Conservation (phyloP, 2,329 filamentous ascomycete genomes). For the Rosellinia necatrix region DNA sequence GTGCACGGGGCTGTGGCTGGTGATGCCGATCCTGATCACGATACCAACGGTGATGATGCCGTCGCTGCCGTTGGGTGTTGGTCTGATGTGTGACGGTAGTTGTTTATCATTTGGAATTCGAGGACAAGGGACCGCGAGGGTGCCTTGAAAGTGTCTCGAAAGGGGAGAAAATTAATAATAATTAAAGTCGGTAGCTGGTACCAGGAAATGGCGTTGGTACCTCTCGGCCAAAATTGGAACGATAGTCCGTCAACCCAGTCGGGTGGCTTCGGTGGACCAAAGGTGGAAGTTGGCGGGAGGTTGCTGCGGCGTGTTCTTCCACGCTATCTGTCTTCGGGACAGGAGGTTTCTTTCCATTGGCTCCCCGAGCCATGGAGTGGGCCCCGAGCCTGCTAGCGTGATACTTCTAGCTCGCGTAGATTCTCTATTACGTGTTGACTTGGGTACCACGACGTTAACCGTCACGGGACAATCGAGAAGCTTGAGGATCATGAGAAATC, state of each 20-base stretch:
- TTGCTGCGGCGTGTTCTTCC: not conserved
- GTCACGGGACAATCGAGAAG: too few species aligned
- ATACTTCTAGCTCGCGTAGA: too few species aligned
- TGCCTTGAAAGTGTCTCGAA: slow-evolving; percentile 10
- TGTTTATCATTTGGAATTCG: slow-evolving; percentile 8
- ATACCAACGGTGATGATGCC: not conserved
- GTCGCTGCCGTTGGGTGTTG: not conserved
- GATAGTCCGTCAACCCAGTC: not conserved
- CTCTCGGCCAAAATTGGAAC: slow-evolving; percentile 4
- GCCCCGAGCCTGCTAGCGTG: too few species aligned
- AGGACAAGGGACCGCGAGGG: slow-evolving; percentile 6
- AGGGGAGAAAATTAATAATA: slow-evolving; percentile 22
- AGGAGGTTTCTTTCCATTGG: too few species aligned
- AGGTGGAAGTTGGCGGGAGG: not conserved
- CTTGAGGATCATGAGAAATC: too few species aligned
- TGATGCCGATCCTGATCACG: not conserved
- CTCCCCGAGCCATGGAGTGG: too few species aligned
- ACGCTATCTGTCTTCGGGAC: too few species aligned
- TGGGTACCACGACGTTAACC: too few species aligned
- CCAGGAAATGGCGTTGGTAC: slow-evolving; percentile 17
- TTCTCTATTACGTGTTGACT: too few species aligned
- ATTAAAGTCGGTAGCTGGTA: slow-evolving; percentile 9
- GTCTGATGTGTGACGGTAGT: not conserved
- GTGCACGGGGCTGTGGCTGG: not conserved
- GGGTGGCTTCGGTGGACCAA: slow-evolving; percentile 11